phyloP scores from a whole-genome alignment of 768 basidiomycete genomes.

The Pleurotus cornucopiae region DNA sequence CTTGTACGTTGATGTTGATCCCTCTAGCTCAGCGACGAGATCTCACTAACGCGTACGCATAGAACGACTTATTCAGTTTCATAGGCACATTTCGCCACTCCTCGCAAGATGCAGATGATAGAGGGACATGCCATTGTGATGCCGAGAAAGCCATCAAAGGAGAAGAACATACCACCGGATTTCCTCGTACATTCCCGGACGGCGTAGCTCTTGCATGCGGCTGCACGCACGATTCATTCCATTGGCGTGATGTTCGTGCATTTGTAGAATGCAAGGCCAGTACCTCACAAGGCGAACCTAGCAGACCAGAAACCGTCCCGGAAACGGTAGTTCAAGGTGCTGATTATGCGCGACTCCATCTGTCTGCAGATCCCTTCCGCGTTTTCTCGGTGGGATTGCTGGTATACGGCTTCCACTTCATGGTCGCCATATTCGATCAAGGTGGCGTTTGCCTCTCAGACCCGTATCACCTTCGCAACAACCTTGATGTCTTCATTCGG shows the following conservation, averaged over 20 bases:
- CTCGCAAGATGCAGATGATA: slow-evolving; percentile 9
- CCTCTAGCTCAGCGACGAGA: too few species aligned
- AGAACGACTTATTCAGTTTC: slow-evolving; percentile 7
- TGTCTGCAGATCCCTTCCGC: slow-evolving; percentile 23
- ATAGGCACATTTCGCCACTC: slow-evolving; percentile 4
- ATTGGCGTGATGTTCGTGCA: too few species aligned
- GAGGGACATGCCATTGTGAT: neutral
- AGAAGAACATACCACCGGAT: neutral
- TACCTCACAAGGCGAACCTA: too few species aligned
- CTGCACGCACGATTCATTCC: too few species aligned
- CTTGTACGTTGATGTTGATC: too few species aligned
- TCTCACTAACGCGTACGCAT: too few species aligned
- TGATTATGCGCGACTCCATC: slow-evolving; percentile 23
- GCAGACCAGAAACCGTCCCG: slow-evolving; percentile 6
- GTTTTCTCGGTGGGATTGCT: slow-evolving; percentile 24
- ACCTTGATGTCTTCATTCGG: slow-evolving; percentile 19
- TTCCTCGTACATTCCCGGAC: too few species aligned
- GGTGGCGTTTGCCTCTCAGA: slow-evolving; percentile 22
- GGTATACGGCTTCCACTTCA: slow-evolving; percentile 23
- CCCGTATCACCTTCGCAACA: slow-evolving; percentile 17
- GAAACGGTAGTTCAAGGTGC: slow-evolving; percentile 16
- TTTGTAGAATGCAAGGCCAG: too few species aligned
- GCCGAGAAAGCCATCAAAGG: neutral
- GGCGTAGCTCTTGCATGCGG: too few species aligned
- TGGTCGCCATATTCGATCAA: slow-evolving; percentile 27